Percentiles rank a stretch among this genome's conserved stretches.
Conservation (phyloP, 192 early-diverging fungal species). For the Coemansia biformis region DNA sequence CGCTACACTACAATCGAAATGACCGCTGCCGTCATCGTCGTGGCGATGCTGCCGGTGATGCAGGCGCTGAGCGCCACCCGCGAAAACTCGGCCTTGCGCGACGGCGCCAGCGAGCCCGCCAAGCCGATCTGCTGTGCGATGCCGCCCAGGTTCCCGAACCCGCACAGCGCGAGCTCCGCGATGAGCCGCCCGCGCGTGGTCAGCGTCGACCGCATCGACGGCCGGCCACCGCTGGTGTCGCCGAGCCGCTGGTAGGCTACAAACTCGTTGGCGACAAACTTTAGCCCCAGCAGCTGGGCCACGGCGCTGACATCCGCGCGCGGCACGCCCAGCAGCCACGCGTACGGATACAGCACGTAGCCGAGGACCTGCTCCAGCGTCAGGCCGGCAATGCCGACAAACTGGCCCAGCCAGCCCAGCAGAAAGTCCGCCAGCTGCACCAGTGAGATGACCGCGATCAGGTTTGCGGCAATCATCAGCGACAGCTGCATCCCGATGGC, state of each 20-base stretch:
- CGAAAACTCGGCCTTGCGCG: slow-evolving; percentile 64
- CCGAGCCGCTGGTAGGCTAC: slow-evolving; percentile 62
- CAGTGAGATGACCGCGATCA: slow-evolving; percentile 72
- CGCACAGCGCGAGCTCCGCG: slow-evolving; percentile 74
- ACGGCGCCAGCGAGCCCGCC: slow-evolving; percentile 69
- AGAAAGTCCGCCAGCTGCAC: slow-evolving; percentile 64
- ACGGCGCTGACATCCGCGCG: slow-evolving; percentile 51
- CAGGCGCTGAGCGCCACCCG: slow-evolving; percentile 71
- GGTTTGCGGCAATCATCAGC: slow-evolving; percentile 67
- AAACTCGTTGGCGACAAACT: slow-evolving; percentile 86
- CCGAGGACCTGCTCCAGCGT: slow-evolving; percentile 66
- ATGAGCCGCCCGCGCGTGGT: slow-evolving; percentile 51
- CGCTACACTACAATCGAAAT: slow-evolving; percentile 60
- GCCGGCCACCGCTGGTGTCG: slow-evolving; percentile 8
- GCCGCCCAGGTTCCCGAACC: slow-evolving; percentile 81
- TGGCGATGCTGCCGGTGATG: slow-evolving; percentile 71
- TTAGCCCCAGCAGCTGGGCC: slow-evolving; percentile 64
- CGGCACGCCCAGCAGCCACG: slow-evolving; percentile 66
- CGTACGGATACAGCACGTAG: slow-evolving; percentile 73
- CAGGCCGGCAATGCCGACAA: slow-evolving; percentile 55
- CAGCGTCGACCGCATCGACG: slow-evolving; percentile 33
- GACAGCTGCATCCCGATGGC: slow-evolving; percentile 72
- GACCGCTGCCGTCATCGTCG: slow-evolving; percentile 75
- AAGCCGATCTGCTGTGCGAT: slow-evolving; percentile 79
- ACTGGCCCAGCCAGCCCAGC: slow-evolving; percentile 66